Evolutionary conservation across 306 rosid genomes (phyloP).

Genomic region (Trifolium pratense): DNA sequence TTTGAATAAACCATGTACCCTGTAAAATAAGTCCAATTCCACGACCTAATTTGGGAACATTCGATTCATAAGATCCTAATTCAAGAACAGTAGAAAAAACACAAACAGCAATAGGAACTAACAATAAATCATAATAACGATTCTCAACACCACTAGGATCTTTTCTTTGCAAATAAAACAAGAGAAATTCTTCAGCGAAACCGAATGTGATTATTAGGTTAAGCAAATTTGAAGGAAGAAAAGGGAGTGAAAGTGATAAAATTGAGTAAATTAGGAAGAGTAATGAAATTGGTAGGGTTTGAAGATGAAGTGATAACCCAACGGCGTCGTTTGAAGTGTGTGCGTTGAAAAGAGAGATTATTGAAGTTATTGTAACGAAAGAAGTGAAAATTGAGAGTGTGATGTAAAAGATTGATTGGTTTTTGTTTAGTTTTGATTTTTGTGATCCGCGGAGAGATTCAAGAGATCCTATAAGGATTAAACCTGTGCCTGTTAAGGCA

Average conservation of each 20-base stretch:
- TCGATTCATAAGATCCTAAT: conserved; percentile 42
- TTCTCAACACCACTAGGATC: conserved; percentile 75
- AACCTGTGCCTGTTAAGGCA: conserved; percentile 61
- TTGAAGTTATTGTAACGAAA: conserved; percentile 56
- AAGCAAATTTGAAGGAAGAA: conserved; percentile 53
- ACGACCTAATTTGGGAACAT: conserved; percentile 58
- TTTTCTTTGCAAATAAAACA: conserved; percentile 78
- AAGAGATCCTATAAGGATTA: conserved; percentile 62
- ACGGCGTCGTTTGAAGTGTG: conserved; percentile 58
- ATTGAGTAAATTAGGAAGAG: conserved; percentile 68
- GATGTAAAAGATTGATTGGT: conserved; percentile 37
- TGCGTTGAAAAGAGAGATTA: conserved; percentile 60
- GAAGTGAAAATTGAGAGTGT: conserved; percentile 47
- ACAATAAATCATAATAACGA: conserved; percentile 73
- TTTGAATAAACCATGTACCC: conserved; percentile 84
- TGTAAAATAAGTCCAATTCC: conserved; percentile 74
- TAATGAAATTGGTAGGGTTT: conserved; percentile 52
- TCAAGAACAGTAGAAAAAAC: conserved; percentile 58
- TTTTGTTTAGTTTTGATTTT: conserved; percentile 4
- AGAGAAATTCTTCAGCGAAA: conserved; percentile 69
- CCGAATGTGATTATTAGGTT: conserved; percentile 61
- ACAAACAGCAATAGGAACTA: conserved; percentile 68
- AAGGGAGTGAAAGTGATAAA: conserved; percentile 43
- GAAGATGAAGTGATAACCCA: conserved; percentile 73
- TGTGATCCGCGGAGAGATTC: conserved; percentile 51